Evolutionary conservation across 768 basidiomycete genomes (phyloP).

Genomic region (Tylopilus vinaceipallidus): DNA sequence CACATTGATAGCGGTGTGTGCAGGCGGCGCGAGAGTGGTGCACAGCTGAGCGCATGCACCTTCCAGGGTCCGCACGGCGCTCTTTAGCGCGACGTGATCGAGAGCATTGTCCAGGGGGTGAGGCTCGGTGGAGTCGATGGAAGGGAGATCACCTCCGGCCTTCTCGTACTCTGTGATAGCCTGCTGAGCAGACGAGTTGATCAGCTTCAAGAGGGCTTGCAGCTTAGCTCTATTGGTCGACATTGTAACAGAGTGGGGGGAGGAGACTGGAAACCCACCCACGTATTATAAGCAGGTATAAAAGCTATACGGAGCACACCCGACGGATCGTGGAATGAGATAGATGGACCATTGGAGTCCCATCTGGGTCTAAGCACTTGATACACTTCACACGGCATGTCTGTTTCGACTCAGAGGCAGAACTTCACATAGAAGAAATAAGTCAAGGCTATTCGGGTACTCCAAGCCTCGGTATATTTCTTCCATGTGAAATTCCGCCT

Average conservation of each 20-base stretch:
- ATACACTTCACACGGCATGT: neutral
- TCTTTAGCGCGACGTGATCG: slow-evolving; percentile 24
- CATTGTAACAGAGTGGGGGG: slow-evolving; percentile 5
- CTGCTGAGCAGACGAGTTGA: slow-evolving; percentile 30
- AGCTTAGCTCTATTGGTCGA: slow-evolving; percentile 25
- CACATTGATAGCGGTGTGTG: slow-evolving; percentile 34
- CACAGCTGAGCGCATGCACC: slow-evolving; percentile 38
- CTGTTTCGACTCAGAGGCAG: neutral
- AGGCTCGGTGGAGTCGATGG: slow-evolving; percentile 33
- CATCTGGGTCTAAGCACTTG: neutral
- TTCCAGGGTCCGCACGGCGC: slow-evolving; percentile 29
- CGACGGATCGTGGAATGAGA: neutral
- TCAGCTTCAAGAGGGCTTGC: slow-evolving; percentile 29
- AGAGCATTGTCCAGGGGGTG: slow-evolving; percentile 36
- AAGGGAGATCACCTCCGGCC: slow-evolving; percentile 26
- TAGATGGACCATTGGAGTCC: neutral
- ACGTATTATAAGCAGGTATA: neutral
- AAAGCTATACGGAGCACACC: neutral
- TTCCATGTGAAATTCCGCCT: no score
- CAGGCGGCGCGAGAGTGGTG: slow-evolving; percentile 34
- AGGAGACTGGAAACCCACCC: neutral
- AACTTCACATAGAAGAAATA: slow-evolving; percentile 3
- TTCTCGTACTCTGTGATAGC: slow-evolving; percentile 36
- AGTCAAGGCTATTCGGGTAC: no score
- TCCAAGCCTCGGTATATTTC: no score